Percentiles rank a stretch among this genome's conserved stretches.
These are phyloP conservation scores for Mercurialis annua DNA, from an alignment of 345 rosid species.

Conservation along the genomic window DNA sequence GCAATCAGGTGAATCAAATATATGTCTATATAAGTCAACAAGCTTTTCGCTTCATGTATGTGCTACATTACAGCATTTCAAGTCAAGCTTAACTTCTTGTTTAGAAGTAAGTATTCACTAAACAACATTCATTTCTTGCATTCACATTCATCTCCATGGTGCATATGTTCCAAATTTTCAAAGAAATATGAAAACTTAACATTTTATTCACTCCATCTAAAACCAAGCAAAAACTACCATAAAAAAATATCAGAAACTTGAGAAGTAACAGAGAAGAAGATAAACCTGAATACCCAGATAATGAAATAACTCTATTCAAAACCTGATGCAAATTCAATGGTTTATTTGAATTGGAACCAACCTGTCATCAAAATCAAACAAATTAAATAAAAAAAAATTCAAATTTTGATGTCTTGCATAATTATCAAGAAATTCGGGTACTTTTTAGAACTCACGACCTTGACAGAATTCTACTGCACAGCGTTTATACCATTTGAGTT, in stretches of 20 bases:
- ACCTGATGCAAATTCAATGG: constrained; percentile 47
- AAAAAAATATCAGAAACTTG: background rate
- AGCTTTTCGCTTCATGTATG: background rate
- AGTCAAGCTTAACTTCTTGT: background rate
- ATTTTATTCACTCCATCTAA: background rate
- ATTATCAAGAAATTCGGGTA: background rate
- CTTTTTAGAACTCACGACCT: no score
- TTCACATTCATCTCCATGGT: background rate
- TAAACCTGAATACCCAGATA: constrained; percentile 58
- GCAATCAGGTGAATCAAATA: background rate
- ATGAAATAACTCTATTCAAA: constrained; percentile 47
- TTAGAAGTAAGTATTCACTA: background rate
- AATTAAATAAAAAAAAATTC: background rate
- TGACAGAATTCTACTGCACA: no score
- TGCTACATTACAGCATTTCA: background rate
- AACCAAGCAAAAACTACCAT: background rate
- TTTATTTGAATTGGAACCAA: constrained; percentile 69
- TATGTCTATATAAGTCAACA: background rate
- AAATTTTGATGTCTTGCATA: background rate
- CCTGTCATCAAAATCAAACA: constrained; percentile 39
- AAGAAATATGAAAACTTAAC: background rate
- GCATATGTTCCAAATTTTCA: no score
- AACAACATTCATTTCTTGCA: background rate
- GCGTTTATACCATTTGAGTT: no score
- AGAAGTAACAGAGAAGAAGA: constrained; percentile 9